Evolutionary conservation across 2,329 filamentous ascomycete species (phyloP), one percentile per base, ranked within the genome.

Genomic region (Aureobasidium sp.): DNA sequence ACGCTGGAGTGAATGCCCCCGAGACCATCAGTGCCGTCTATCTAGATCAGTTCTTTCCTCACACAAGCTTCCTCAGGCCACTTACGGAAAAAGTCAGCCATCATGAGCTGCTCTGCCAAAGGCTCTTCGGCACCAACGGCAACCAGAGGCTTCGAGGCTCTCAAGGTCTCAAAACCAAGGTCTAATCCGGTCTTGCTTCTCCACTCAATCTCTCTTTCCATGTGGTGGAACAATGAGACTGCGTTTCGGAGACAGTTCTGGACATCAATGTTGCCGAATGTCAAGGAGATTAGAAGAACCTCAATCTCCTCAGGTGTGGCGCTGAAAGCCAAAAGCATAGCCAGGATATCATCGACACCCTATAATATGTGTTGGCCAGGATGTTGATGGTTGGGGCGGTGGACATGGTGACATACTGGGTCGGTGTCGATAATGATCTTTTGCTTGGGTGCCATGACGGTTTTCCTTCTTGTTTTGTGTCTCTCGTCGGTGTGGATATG

Each of bases 351-450:
- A 75, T 99, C 94, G 67, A 94, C 88, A 64, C 93, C 91, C 77
- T 78, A 47, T 5, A 46, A 60, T 38, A 61, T 9, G 19, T 61
- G 25, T 62, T 53, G 50, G 55, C 37, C 23, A 19, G 10, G 9
- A 35, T 47, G 31, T 38, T 23, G 23, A n/a, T 27, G 15, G n/a
- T 31, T 38, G 21, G 15, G 29, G 31, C 4, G 9, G n/a, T 45
- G 4, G 11, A 11, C 33, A 33, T 42, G 17, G 23, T 21, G 17
- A 64, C 73, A 66, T 79, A 89, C 92, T 77, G 93, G 93, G 72
- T 97, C 94, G 2, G 93, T 97, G 71, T 99, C 94, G 69, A 99
- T 94, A 68, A 99, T 96, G 67, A 99, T 86, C 69, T 87, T 77
- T 50, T 74, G 74, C 4, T 60, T 61, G 8, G 74, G 73, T 2